phyloP scores from a whole-genome alignment of 1,139 yeast species.

The Chernovozyma sophiae-reginae region DNA sequence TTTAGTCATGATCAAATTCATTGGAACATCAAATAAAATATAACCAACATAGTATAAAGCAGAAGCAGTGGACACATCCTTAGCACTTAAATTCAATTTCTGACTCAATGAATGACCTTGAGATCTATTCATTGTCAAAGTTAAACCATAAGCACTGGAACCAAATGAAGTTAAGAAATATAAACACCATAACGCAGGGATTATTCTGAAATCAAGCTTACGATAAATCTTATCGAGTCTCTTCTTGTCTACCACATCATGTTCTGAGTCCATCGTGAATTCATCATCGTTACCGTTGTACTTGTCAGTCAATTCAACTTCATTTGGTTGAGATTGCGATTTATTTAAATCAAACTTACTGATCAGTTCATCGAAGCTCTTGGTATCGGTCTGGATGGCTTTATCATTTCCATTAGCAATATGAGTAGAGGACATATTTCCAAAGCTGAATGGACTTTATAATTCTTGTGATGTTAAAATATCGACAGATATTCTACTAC shows the following conservation, averaged over 20 bases:
- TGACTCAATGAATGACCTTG: conserved; percentile 60
- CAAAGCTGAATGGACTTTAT: no score
- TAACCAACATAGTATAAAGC: conserved; percentile 82
- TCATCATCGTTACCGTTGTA: conserved; percentile 1
- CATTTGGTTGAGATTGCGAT: background rate
- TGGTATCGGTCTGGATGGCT: no score
- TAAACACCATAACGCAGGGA: conserved; percentile 79
- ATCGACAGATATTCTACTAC: no score
- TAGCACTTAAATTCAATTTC: conserved; percentile 46
- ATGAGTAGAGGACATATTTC: no score
- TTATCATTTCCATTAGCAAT: no score
- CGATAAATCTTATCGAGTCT: conserved; percentile 59
- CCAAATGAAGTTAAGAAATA: conserved; percentile 82
- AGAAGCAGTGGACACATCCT: conserved; percentile 69
- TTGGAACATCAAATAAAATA: conserved; percentile 81
- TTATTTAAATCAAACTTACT: no score
- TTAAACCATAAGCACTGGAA: conserved; percentile 69
- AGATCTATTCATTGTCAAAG: conserved; percentile 73
- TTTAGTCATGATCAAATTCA: conserved; percentile 81
- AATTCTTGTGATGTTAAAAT: no score
- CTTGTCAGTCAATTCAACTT: background rate
- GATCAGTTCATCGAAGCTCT: no score
- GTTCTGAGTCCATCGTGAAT: background rate
- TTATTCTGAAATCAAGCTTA: conserved; percentile 64
- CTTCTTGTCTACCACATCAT: conserved; percentile 11